Base-by-base conservation (phyloP, 208 protist species). In the Leishmania amazonensis region DNA sequence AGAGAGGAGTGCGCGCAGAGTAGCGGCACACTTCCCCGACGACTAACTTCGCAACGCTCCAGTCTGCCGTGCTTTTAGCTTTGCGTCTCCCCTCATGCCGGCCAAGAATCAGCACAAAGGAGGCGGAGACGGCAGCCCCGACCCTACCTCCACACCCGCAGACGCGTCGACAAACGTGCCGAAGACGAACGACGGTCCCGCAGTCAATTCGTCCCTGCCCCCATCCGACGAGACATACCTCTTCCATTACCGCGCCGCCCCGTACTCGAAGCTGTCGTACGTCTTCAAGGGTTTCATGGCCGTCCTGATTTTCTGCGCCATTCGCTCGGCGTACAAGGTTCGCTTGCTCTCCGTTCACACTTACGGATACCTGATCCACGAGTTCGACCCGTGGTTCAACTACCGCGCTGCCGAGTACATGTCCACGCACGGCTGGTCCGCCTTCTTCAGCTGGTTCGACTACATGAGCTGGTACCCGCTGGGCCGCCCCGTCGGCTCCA, bases 361-460 rank as follows among this genome's bases (percentile, higher is more conserved):
- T 21, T 99, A 97, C 85, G 97, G 96, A n/a, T 83, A 83, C 74
- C 71, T 98, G 38, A 99, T 99, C 85, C 97, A 99, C 85, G 97
- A 98, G 85, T 98, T 97, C 83, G 96, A 98, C 83, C 95, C 94
- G 75, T 97, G 94, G 93, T 99, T 99, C 88, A 98, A 99, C 89
- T 98, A 91, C 87, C 93, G 96, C 65, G 92, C 96, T 21, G 93
- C 97, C 53, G 72, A 98, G 89, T 98, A 99, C 85, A 89, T 99
- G 45, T 89, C 83, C 40, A 83, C 95, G 42, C 83, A 99, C 81
- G 99, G 99, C 80, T 98, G 96, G 83, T 89, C 94, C 67, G 92
- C 99, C 65, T 99, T 99, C 90, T 94, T 98, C 81, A 98, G 99
- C 91, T 99, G 99, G 99, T 99, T 99, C 84, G 99, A 99, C 93